phyloP scores from a whole-genome alignment of 2,329 filamentous ascomycete species.

The Elsinoe necatrix region DNA sequence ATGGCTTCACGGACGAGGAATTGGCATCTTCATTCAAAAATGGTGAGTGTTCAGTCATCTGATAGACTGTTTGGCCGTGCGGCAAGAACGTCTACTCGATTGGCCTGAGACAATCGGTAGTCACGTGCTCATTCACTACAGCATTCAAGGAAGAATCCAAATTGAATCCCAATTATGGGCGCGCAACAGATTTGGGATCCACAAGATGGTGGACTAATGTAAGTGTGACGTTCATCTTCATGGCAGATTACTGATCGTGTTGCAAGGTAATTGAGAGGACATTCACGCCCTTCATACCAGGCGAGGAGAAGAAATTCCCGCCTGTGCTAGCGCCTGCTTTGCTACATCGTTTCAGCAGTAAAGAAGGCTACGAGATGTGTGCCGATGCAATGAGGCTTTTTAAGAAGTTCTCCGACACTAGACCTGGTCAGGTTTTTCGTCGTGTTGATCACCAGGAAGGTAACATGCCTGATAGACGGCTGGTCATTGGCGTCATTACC shows the following conservation, averaged over 20 bases:
- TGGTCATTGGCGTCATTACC: constrained; percentile 51
- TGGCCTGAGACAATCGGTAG: no score
- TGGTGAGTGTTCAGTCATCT: constrained; percentile 25
- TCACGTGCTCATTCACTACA: not conserved
- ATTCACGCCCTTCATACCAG: constrained; percentile 37
- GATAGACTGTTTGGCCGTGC: no score
- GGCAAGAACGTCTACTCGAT: no score
- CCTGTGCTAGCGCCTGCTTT: constrained; percentile 41
- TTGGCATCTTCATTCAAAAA: constrained; percentile 34
- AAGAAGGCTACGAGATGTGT: constrained; percentile 45
- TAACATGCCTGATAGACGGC: constrained; percentile 11
- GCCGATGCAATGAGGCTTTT: constrained; percentile 42
- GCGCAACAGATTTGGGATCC: constrained; percentile 42
- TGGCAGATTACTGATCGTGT: not conserved
- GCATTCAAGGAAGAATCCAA: constrained; percentile 44
- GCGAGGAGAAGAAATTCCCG: constrained; percentile 32
- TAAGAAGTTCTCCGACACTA: constrained; percentile 29
- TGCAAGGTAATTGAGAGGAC: constrained; percentile 48
- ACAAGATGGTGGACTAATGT: constrained; percentile 54
- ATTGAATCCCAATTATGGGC: constrained; percentile 52
- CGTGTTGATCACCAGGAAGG: constrained; percentile 10
- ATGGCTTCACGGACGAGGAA: constrained; percentile 35
- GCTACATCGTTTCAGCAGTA: constrained; percentile 46
- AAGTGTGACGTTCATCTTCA: constrained; percentile 21
- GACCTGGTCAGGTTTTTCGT: constrained; percentile 16